Evolutionary conservation across 2,329 filamentous ascomycete species (phyloP).

Genomic region (Penicillium italicum): DNA sequence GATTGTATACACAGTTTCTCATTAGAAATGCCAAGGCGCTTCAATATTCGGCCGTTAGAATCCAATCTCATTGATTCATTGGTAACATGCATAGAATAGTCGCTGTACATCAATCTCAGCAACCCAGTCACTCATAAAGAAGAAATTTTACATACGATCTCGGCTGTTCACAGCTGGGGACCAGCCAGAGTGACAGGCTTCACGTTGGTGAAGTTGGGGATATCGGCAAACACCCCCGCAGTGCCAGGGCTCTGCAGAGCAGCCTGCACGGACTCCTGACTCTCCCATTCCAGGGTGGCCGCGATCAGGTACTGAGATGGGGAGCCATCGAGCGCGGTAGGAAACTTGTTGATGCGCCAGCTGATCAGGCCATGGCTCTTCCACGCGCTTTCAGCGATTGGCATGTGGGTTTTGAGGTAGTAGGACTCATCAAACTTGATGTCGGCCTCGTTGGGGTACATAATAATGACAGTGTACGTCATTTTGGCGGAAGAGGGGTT

Average conservation of each 20-base stretch:
- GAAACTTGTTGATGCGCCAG: constrained; percentile 20
- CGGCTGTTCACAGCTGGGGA: neutral
- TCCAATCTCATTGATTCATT: neutral
- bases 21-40: neutral
- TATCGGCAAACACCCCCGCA: constrained; percentile 17
- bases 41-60: neutral
- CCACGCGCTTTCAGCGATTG: constrained; percentile 20
- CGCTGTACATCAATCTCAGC: neutral
- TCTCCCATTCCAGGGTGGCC: constrained; percentile 19
- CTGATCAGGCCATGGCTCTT: constrained; percentile 14
- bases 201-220: constrained; percentile 26
- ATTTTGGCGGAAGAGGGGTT: constrained; percentile 6
- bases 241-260: constrained; percentile 7
- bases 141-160: neutral
- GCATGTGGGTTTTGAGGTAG: constrained; percentile 25
- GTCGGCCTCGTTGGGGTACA: constrained; percentile 22
- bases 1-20: neutral
- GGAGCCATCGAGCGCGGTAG: constrained; percentile 14
- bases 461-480: constrained; percentile 16
- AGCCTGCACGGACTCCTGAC: constrained; percentile 13
- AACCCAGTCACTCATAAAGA: too few species aligned
- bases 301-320: constrained; percentile 16
- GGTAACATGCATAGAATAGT: neutral
- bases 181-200: constrained; percentile 20
- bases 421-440: constrained; percentile 22